Base-by-base conservation (phyloP, 257 asterid species). In the Echites panduratus region DNA sequence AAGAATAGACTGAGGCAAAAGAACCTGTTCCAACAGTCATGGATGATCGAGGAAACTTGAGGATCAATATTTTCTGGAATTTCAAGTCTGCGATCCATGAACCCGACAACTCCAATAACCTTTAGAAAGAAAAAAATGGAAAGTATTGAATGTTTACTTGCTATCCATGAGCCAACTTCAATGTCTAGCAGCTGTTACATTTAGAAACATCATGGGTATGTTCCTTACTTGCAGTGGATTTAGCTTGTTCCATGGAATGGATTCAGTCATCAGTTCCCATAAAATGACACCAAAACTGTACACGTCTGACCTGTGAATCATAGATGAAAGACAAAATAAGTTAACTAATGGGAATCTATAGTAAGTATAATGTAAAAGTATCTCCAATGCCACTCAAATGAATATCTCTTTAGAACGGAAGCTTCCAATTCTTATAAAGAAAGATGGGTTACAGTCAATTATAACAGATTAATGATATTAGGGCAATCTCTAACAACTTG, bases 61-160 rank as follows among this genome's bases (percentile, higher is more conserved):
- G 93, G 91, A 81, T 90, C 96, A 26, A 83, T 64, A 73, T 72
- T 73, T 70, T 70, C 74, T 0, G 93, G 93, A 70, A 90, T 58
- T 57, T 90, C 96, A 58, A 87, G 69, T 70, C 96, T 83, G 14
- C 85, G 77, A 58, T 89, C 89, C 91, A 83, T 84, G 80, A 90
- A 90, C n/a, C 96, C 96, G 9, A 89, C 97, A 9, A 83, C 83
- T 74, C 89, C 96, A 13, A 88, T 89, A 65, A 90, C 96, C 97
- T 90, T 40, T 7, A 48, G 7, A 2, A 26, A 27, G 5, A 5
- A 27, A 20, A 40, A 1, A 19, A 24, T 52, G 26, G 5, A 3
- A 7, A 0, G 5, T 19, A 52, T 1, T 52, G 58, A 52, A 20
- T 52, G 20, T 52, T 5, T 52, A 52, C 32, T n/a, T 8, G 14